Percentiles rank a stretch among this genome's conserved stretches.
phyloP scores from a whole-genome alignment of 148 eudicot species.

The Camellia granthamiana region DNA sequence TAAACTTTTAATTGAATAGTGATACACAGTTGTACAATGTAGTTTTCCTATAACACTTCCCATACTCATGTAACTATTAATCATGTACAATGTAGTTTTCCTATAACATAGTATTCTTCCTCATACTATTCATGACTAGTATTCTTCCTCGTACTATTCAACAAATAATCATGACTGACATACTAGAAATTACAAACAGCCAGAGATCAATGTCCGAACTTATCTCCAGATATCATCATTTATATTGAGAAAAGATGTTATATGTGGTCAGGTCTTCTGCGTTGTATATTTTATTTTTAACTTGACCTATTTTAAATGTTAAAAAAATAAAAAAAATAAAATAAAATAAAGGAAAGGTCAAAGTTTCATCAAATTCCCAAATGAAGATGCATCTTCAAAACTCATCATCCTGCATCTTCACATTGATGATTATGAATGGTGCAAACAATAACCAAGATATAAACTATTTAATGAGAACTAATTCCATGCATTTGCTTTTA shows the following conservation, averaged over 20 bases:
- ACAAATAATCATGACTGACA: too few relatives aligned
- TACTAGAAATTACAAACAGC: too few relatives aligned
- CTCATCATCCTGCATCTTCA: neutral
- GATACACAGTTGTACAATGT: too few relatives aligned
- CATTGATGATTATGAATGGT: neutral
- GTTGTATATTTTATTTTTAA: neutral
- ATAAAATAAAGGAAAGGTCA: neutral
- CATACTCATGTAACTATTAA: too few relatives aligned
- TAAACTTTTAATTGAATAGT: too few relatives aligned
- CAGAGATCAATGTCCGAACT: neutral
- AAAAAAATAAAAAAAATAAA: neutral
- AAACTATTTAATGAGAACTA: neutral
- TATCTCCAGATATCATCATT: neutral
- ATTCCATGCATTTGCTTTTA: neutral
- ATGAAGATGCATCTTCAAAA: neutral
- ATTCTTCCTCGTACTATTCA: too few relatives aligned
- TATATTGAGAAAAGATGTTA: neutral
- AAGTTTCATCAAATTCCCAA: neutral
- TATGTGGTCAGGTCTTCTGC: neutral
- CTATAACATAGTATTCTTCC: too few relatives aligned
- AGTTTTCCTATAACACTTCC: too few relatives aligned
- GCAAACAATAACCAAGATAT: neutral
- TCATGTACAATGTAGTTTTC: too few relatives aligned
- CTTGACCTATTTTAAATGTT: neutral
- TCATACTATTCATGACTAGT: too few relatives aligned